Base-by-base conservation (phyloP, 1,284 basidiomycete species). In the Irpex sp. region DNA sequence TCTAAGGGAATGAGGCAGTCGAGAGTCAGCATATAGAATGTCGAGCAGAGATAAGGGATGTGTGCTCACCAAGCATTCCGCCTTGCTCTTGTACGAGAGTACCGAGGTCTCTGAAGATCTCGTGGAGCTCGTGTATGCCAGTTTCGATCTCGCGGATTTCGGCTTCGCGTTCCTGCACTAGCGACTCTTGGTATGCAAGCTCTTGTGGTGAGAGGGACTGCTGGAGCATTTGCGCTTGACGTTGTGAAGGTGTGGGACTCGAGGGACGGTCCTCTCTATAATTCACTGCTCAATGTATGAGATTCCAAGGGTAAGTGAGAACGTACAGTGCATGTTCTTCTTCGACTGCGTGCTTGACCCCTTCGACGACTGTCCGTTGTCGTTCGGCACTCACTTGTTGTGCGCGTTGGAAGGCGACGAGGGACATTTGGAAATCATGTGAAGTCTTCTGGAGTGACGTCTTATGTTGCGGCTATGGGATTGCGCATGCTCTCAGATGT, bases 91-190 rank as follows among this genome's bases (percentile, higher is more conserved):
- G 87, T 1, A 99, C 95, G 51, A 99, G 84, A 18, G 94, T 95
- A 45, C 96, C 96, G 42, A 99, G 77, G 75, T 99, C 96, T 49
- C 94, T 85, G 82, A 99, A 99, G 69, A 99, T 98, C 75, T 98
- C 94, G 56, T 94, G 89, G 54, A 99, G 79, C 73, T 99, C 96
- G 70, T 98, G 94, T 59, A 99, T 98, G 5, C 97, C 96, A 1
- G 86, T 89, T 77, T 99, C 97, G 64, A 99, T 99, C 72, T 98
- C 96, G 52, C 91, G 86, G 62, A 99, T 99, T 71, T 98, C 96
- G 0, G 81, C 82, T 73, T 99, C 96, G 18, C 97, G 91, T 73
- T 98, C 96, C 61, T 92, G 91, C 64, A 99, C 97, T 42, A 99
- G 78, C 10, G 93, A 92, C 70, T 99, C 96, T 73, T 99, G 97